phyloP scores from a whole-genome alignment of 768 basidiomycete species.

The Pleurotus salmoneostramineus region DNA sequence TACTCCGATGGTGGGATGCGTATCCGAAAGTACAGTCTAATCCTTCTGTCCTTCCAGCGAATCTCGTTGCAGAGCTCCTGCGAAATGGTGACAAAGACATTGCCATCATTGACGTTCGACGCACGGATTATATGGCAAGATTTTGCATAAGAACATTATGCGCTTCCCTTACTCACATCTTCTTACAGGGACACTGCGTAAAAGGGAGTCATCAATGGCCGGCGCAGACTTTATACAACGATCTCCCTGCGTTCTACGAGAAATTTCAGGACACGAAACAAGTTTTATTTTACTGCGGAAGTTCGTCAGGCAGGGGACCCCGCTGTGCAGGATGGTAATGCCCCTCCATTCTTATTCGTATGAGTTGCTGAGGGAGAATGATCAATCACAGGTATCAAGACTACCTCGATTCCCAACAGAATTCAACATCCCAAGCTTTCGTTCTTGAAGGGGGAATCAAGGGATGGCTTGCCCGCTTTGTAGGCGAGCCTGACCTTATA shows the following conservation, averaged over 20 bases:
- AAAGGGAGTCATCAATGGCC: constrained; percentile 43
- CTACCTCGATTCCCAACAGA: constrained; percentile 28
- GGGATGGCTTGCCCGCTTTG: constrained; percentile 26
- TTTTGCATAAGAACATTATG: neutral
- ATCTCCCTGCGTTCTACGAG: constrained; percentile 36
- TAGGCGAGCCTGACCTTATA: too few relatives aligned
- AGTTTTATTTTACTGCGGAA: constrained; percentile 54
- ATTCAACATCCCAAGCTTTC: constrained; percentile 31
- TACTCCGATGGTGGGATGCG: constrained; percentile 51
- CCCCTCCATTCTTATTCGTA: neutral
- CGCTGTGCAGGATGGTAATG: constrained; percentile 53
- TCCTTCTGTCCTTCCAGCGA: constrained; percentile 25
- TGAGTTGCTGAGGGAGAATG: neutral
- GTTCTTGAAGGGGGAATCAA: constrained; percentile 40
- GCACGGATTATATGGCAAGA: constrained; percentile 41
- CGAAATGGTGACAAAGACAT: constrained; percentile 19
- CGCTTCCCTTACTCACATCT: neutral
- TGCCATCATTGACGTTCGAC: constrained; percentile 48
- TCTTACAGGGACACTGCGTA: constrained; percentile 46
- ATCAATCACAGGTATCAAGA: constrained; percentile 42
- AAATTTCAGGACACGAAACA: constrained; percentile 31
- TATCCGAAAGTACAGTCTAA: constrained; percentile 37
- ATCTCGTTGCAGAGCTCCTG: constrained; percentile 34
- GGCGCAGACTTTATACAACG: constrained; percentile 48
- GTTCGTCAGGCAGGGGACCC: constrained; percentile 48